These are phyloP conservation scores for Carpinus fangiana DNA, from an alignment of 306 rosid species.

Conservation along the genomic window DNA sequence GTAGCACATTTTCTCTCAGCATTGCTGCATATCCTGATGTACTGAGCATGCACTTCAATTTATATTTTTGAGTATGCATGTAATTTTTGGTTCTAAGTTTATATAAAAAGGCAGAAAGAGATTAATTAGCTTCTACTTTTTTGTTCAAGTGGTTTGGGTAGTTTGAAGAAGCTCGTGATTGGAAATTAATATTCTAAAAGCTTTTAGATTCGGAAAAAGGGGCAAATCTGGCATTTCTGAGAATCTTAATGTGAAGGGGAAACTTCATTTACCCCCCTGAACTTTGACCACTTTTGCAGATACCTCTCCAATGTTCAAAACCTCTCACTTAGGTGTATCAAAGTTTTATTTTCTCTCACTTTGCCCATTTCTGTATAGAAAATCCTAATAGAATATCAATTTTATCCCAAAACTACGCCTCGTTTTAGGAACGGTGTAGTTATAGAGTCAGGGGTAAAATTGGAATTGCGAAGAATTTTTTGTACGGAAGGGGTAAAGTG, in stretches of 20 bases:
- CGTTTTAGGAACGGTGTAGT: too few species aligned
- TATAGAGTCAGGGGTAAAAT: too few species aligned
- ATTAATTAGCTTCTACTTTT: slow-evolving; percentile 2
- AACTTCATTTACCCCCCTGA: too few species aligned
- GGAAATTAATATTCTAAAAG: neutral
- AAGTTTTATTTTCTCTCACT: too few species aligned
- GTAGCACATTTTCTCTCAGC: slow-evolving; percentile 16
- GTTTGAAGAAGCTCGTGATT: neutral
- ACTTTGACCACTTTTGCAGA: too few species aligned
- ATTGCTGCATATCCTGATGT: slow-evolving; percentile 16
- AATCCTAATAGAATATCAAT: too few species aligned
- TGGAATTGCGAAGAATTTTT: too few species aligned
- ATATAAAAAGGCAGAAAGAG: neutral
- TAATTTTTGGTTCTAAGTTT: slow-evolving; percentile 17
- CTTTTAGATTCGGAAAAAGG: neutral
- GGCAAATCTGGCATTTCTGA: neutral
- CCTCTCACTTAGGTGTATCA: too few species aligned
- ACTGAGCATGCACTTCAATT: slow-evolving; percentile 6
- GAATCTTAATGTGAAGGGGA: neutral
- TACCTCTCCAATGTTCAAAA: too few species aligned
- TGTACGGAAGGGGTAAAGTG: too few species aligned
- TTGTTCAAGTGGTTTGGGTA: neutral
- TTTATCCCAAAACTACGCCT: too few species aligned
- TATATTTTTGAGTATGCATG: slow-evolving; percentile 4
- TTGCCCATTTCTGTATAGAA: too few species aligned